Evolutionary conservation across 768 basidiomycete species (phyloP).

Genomic region (Russula sp.): DNA sequence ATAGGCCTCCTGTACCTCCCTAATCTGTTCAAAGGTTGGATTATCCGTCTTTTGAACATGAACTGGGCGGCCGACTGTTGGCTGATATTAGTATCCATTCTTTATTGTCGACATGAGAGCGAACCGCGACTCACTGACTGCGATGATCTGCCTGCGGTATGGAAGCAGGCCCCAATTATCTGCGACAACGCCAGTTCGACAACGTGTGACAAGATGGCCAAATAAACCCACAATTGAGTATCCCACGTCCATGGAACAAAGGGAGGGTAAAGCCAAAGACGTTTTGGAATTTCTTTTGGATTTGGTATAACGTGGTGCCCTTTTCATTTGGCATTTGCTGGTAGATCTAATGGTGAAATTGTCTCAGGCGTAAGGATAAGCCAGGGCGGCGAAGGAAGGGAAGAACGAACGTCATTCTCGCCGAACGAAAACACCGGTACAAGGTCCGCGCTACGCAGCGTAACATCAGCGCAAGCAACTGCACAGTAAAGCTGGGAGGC

Average conservation of each 20-base stretch:
- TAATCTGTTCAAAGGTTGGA: slow-evolving; percentile 77
- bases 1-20: slow-evolving; percentile 73
- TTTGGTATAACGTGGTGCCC: slow-evolving; percentile 77
- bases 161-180: slow-evolving; percentile 96
- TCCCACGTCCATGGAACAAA: slow-evolving; percentile 92
- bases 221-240: slow-evolving; percentile 75
- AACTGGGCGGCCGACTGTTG: slow-evolving; percentile 82
- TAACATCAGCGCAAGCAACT: slow-evolving; percentile 3
- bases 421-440: slow-evolving; percentile 99
- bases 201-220: not conserved
- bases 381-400: not conserved
- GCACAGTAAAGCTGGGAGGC: not conserved
- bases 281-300: slow-evolving; percentile 89
- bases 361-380: not conserved
- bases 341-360: slow-evolving; percentile 62
- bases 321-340: slow-evolving; percentile 95
- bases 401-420: slow-evolving; percentile 82
- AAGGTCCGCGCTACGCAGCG: slow-evolving; percentile 67
- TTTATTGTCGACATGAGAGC: not conserved
- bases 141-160: slow-evolving; percentile 91
- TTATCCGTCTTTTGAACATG: slow-evolving; percentile 68
- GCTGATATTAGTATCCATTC: not conserved
- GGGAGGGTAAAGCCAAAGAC: slow-evolving; percentile 95
- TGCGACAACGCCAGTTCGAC: slow-evolving; percentile 30
- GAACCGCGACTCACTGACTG: slow-evolving; percentile 69